These are phyloP conservation scores for Peronospora belbahrii DNA, from an alignment of 352 stramenopile species.

Conservation along the genomic window DNA sequence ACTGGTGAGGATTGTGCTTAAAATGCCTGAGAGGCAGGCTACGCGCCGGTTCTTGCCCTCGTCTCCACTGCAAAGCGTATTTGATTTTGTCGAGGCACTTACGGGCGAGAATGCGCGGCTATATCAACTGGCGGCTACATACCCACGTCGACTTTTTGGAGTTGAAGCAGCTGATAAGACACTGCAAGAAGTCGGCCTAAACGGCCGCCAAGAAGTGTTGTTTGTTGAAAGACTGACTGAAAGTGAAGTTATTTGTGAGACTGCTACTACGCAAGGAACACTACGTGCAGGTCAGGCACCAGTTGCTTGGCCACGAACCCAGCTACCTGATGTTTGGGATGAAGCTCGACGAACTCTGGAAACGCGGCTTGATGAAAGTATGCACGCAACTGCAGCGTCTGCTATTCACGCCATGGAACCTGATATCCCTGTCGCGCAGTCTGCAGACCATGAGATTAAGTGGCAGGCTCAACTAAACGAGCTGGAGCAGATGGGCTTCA, in stretches of 20 bases:
- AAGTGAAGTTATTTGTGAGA: not conserved
- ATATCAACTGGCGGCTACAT: conserved; percentile 52
- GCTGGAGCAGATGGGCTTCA: conserved; percentile 67
- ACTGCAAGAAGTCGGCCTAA: conserved; percentile 45
- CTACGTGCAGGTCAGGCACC: not conserved
- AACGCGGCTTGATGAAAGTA: conserved; percentile 35
- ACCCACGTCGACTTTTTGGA: conserved; percentile 52
- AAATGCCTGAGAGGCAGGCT: conserved; percentile 39
- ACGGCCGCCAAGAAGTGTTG: conserved; percentile 50
- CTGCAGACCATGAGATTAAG: conserved; percentile 41
- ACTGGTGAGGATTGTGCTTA: conserved; percentile 43
- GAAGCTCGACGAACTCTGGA: conserved; percentile 39
- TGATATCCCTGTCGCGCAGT: conserved; percentile 43
- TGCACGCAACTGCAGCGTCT: conserved; percentile 28
- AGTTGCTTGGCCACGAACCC: conserved; percentile 5
- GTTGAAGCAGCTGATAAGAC: conserved; percentile 22
- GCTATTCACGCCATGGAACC: conserved; percentile 71
- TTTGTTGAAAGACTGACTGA: conserved; percentile 42
- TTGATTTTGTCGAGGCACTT: conserved; percentile 44
- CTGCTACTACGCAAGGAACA: not conserved
- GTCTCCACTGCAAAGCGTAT: conserved; percentile 29
- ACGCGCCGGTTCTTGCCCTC: conserved; percentile 41
- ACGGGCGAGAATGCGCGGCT: conserved; percentile 33
- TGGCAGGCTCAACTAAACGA: conserved; percentile 60
- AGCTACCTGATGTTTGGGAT: conserved; percentile 35